A percentile compares a stretch with the other conserved stretches of the same genome.
Conservation (phyloP, 2,329 filamentous ascomycete species). For the Coniosporium tulheliwenetii region DNA sequence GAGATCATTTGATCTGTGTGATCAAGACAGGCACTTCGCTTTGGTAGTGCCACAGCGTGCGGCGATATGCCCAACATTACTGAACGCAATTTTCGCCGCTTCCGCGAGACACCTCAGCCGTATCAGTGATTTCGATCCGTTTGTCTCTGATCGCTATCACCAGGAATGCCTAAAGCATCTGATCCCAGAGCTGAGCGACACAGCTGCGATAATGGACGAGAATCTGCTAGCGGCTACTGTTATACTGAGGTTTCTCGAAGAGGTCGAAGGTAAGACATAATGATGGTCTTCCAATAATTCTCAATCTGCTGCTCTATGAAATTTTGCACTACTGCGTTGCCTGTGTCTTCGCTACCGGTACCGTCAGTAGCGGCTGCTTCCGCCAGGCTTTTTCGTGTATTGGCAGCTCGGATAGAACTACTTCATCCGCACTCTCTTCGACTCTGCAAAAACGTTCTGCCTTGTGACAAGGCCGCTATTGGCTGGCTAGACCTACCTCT, state of each 20-base stretch:
- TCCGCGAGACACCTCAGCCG: constrained; percentile 39
- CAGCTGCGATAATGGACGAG: constrained; percentile 29
- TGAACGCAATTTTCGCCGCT: constrained; percentile 42
- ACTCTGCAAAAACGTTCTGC: too few relatives aligned
- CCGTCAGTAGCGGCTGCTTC: too few relatives aligned
- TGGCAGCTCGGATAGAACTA: too few relatives aligned
- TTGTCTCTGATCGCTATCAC: constrained; percentile 37
- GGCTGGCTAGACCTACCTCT: too few relatives aligned
- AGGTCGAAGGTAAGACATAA: constrained; percentile 33
- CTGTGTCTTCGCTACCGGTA: too few relatives aligned
- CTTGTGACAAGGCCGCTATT: too few relatives aligned
- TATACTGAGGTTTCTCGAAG: constrained; percentile 41
- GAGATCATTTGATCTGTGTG: constrained; percentile 15
- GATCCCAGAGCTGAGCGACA: constrained; percentile 29
- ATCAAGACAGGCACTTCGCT: constrained; percentile 32
- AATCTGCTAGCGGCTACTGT: constrained; percentile 39
- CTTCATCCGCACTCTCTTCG: too few relatives aligned
- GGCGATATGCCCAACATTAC: constrained; percentile 32
- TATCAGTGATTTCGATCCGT: constrained; percentile 30
- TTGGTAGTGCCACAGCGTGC: constrained; percentile 38
- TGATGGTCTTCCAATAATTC: constrained; percentile 5
- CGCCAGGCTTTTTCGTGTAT: too few relatives aligned
- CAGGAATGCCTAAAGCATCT: constrained; percentile 36
- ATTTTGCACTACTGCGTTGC: too few relatives aligned
- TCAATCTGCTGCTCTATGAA: neutral